Evolutionary conservation across 2,329 filamentous ascomycete genomes (phyloP).

Genomic region (Mycosphaerelloides madeirae): DNA sequence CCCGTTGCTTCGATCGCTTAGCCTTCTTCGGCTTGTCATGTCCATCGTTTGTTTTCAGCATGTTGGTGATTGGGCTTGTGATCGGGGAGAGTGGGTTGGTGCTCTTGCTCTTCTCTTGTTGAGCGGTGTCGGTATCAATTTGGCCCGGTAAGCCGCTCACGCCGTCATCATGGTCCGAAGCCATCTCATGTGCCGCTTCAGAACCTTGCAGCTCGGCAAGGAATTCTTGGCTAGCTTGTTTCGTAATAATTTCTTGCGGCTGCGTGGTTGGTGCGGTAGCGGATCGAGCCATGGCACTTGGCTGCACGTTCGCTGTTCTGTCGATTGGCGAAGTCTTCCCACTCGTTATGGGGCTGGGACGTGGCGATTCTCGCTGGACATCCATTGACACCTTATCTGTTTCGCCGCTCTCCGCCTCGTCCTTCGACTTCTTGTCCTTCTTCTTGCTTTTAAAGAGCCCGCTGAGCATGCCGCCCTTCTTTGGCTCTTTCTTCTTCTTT

Average conservation of each 20-base stretch:
- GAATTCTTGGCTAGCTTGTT: conserved; percentile 14
- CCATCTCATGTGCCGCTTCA: conserved; percentile 35
- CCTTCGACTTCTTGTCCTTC: conserved; percentile 58
- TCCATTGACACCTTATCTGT: conserved; percentile 31
- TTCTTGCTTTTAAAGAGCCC: conserved; percentile 64
- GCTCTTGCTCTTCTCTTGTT: conserved; percentile 11
- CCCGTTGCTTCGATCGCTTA: conserved; percentile 56
- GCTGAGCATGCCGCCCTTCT: conserved; percentile 68
- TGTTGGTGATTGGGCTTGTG: conserved; percentile 34
- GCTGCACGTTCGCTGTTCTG: conserved; percentile 9
- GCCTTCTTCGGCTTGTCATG: conserved; percentile 51
- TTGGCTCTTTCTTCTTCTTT: conserved; percentile 70
- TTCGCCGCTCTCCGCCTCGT: conserved; percentile 32
- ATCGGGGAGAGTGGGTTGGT: conserved; percentile 31
- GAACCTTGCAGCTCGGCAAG: conserved; percentile 37
- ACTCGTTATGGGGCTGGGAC: conserved; percentile 19
- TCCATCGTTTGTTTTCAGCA: conserved; percentile 38
- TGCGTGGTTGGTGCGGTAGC: not conserved
- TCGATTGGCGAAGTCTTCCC: conserved; percentile 22
- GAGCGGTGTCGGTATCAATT: conserved; percentile 8
- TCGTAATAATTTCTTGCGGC: not conserved
- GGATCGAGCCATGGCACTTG: conserved; percentile 12
- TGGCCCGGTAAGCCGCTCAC: conserved; percentile 15
- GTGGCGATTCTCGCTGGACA: conserved; percentile 20
- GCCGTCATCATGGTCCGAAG: conserved; percentile 40